A percentile compares a stretch with the other conserved stretches of the same genome.
phyloP scores from a whole-genome alignment of 2,329 filamentous ascomycete species.

The Penicillium sp. region DNA sequence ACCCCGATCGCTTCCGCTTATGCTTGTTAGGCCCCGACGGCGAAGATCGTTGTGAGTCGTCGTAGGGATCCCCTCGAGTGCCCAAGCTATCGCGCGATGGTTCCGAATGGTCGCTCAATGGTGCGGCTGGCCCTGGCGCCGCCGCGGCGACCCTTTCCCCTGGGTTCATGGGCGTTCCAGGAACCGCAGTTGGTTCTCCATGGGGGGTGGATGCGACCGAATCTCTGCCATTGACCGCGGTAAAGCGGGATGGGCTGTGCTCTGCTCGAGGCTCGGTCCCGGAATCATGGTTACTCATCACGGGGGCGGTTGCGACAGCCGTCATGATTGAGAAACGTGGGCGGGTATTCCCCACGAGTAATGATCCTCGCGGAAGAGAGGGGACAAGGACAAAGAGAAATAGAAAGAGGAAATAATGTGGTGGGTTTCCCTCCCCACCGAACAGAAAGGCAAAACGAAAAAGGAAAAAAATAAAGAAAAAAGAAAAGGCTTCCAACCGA shows the following conservation, averaged over 20 bases:
- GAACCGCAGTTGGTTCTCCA: slow-evolving; percentile 8
- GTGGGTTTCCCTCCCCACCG: not conserved
- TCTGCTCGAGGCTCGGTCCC: slow-evolving; percentile 46
- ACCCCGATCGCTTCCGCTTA: slow-evolving; percentile 71
- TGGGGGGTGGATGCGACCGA: slow-evolving; percentile 20
- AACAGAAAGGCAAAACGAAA: slow-evolving; percentile 3
- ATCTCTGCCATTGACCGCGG: slow-evolving; percentile 54
- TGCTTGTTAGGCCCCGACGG: slow-evolving; percentile 56
- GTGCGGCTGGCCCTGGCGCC: not conserved
- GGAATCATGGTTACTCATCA: slow-evolving; percentile 42
- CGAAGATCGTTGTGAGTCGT: slow-evolving; percentile 37
- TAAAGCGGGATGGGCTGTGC: slow-evolving; percentile 53
- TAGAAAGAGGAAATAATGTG: not conserved
- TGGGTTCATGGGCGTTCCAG: slow-evolving; percentile 6
- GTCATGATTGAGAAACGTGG: slow-evolving; percentile 37
- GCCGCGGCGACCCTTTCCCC: slow-evolving; percentile 18
- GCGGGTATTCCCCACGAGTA: slow-evolving; percentile 9
- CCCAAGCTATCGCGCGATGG: slow-evolving; percentile 7
- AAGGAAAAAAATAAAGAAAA: slow-evolving; percentile 11
- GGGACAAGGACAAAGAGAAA: slow-evolving; percentile 11
- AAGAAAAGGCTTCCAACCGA: not conserved
- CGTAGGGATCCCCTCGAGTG: slow-evolving; percentile 25
- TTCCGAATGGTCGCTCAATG: slow-evolving; percentile 5
- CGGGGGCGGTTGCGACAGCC: slow-evolving; percentile 42
- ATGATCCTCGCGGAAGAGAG: not conserved